Percentiles rank a stretch among this genome's conserved stretches.
These are phyloP conservation scores for Yamadazyma diddensiae DNA, from an alignment of 1,139 yeast species.

Conservation along the genomic window DNA sequence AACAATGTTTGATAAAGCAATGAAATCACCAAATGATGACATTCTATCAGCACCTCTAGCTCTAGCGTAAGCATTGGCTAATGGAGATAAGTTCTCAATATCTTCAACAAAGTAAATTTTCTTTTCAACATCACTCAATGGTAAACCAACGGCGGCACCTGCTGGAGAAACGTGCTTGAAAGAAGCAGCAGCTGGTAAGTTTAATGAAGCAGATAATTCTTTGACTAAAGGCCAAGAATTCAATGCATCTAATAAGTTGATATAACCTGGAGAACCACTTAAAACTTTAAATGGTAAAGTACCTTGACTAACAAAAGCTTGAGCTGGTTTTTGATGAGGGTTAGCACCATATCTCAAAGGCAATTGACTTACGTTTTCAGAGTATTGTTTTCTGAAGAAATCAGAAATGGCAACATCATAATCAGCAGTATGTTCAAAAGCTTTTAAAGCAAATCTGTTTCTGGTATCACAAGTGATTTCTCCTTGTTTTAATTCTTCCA, in stretches of 20 bases:
- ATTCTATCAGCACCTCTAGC: slow-evolving; percentile 99
- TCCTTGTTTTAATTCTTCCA: slow-evolving; percentile 72
- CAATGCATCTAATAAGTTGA: slow-evolving; percentile 90
- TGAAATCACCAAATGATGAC: slow-evolving; percentile 98
- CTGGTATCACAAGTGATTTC: slow-evolving; percentile 72
- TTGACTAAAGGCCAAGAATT: slow-evolving; percentile 99
- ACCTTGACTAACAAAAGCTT: slow-evolving; percentile 85
- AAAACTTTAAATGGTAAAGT: slow-evolving; percentile 91
- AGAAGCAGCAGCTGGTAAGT: slow-evolving; percentile 97
- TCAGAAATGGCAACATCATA: slow-evolving; percentile 95
- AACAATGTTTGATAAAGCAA: slow-evolving; percentile 93
- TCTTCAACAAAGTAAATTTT: slow-evolving; percentile 93
- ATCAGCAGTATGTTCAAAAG: slow-evolving; percentile 97
- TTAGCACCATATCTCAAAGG: slow-evolving; percentile 97
- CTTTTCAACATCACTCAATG: slow-evolving; percentile 86
- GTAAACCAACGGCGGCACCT: slow-evolving; percentile 96
- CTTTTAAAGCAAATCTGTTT: slow-evolving; percentile 87
- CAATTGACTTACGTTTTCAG: slow-evolving; percentile 84
- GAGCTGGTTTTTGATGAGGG: slow-evolving; percentile 99
- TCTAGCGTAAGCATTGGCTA: slow-evolving; percentile 97
- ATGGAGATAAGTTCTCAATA: slow-evolving; percentile 90
- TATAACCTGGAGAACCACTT: slow-evolving; percentile 95
- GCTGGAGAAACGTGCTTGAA: slow-evolving; percentile 99
- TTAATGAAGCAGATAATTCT: slow-evolving; percentile 90
- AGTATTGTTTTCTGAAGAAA: slow-evolving; percentile 94